Evolutionary conservation across 2,329 filamentous ascomycete species (phyloP).

Genomic region (Fusarium tanahbumbuense): DNA sequence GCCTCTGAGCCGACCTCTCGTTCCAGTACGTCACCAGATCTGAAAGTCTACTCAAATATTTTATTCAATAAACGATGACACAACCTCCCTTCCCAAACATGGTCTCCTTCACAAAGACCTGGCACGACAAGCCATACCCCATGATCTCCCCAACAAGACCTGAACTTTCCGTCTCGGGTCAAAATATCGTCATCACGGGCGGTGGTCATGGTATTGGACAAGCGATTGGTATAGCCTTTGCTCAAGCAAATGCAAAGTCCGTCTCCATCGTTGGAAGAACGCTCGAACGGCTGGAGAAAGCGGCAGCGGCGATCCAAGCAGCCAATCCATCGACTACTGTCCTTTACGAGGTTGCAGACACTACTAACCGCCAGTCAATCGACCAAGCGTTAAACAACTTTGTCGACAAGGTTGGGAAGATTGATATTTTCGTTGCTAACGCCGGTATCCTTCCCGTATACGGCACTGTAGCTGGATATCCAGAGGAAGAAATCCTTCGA

Average conservation of each 20-base stretch:
- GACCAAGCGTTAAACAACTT: not conserved
- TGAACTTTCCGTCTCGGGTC: slow-evolving; percentile 49
- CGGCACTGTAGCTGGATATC: not conserved
- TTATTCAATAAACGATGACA: not conserved
- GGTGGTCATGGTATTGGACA: slow-evolving; percentile 72
- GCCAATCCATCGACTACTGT: not conserved
- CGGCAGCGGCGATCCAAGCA: slow-evolving; percentile 3
- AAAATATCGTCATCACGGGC: slow-evolving; percentile 72
- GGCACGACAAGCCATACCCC: slow-evolving; percentile 44
- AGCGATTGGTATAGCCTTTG: slow-evolving; percentile 69
- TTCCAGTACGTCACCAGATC: not conserved
- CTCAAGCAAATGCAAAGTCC: slow-evolving; percentile 52
- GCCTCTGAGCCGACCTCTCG: no score
- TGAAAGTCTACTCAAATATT: not conserved
- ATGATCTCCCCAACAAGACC: slow-evolving; percentile 47
- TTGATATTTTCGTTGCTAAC: slow-evolving; percentile 33
- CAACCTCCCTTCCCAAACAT: not conserved
- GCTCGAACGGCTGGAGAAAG: slow-evolving; percentile 41
- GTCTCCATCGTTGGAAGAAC: slow-evolving; percentile 56
- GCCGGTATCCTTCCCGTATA: slow-evolving; percentile 7
- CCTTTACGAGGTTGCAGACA: not conserved
- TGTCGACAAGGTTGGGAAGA: slow-evolving; percentile 6
- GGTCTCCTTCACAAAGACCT: slow-evolving; percentile 36
- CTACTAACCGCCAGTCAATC: not conserved
- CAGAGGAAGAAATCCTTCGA: slow-evolving; percentile 5